Base-by-base conservation (phyloP, 192 early-diverging fungal species). In the Coemansia sp. region DNA sequence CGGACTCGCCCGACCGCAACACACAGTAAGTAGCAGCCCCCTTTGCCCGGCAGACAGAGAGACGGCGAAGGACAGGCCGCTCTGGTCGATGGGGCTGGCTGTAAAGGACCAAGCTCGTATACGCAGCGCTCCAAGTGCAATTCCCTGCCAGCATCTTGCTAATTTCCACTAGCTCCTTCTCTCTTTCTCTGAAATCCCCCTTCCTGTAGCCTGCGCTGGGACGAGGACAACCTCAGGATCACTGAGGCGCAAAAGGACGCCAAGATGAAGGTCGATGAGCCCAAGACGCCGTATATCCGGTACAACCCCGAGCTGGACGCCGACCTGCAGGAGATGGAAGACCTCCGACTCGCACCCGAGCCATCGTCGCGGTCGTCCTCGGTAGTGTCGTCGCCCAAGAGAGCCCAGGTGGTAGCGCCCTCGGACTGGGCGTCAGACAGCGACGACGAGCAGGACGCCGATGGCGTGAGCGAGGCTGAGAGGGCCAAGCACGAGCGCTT, bases 241-340 rank as follows among this genome's bases (percentile, higher is more conserved):
- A 94, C 92, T 1, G 95, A 98, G 63, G 83, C 88, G 4, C 84
- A 92, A 59, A 93, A 93, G 69, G 84, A 85, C 46, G 77, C 87
- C 15, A 95, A 87, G 26, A 99, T 99, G 97, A 97, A 97, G 73
- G 91, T 97, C 5, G 82, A 85, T 28, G 95, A 99, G 61, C 95
- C 94, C 19, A 92, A 90, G 71, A 99, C 97, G 1, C 97, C 97
- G 0, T 99, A 78, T 50, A 89, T 99, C 47, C 85, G 83, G 46
- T 97, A 96, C 67, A 82, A 97, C 60, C 70, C 78, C 1, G 85
- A 84, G 18, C 91, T 95, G 50, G 83, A 86, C 44, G 79, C 87
- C 8, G 72, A 87, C 41, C 15, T 54, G 37, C 46, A 64, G 40
- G 65, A 65, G 39, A 61, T 77, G 66, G 73, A 77, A 30, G 67